Conservation (phyloP, 1,139 yeast genomes). For the Citeromyces siamensis region DNA sequence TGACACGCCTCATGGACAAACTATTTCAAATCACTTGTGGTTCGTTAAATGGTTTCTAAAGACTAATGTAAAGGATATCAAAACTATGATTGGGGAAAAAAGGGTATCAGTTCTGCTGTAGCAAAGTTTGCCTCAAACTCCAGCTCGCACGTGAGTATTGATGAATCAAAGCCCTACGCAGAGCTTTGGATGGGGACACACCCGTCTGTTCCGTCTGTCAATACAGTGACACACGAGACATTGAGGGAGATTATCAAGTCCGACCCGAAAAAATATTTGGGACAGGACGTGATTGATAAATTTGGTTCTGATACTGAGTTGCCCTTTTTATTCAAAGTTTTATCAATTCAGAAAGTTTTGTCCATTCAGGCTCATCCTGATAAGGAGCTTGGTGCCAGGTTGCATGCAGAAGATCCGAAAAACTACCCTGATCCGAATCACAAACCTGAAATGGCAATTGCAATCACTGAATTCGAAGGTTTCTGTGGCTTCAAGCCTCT, state of each 20-base stretch:
- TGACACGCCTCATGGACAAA: not conserved
- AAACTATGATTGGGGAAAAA: constrained; percentile 67
- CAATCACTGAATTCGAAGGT: constrained; percentile 91
- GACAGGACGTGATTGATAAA: constrained; percentile 42
- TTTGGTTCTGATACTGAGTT: constrained; percentile 63
- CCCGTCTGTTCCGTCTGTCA: constrained; percentile 77
- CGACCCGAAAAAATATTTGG: constrained; percentile 50
- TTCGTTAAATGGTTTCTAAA: not conserved
- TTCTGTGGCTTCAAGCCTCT: constrained; percentile 97
- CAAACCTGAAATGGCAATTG: constrained; percentile 99
- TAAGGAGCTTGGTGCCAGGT: constrained; percentile 62
- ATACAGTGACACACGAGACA: constrained; percentile 35
- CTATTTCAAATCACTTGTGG: constrained; percentile 1
- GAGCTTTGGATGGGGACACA: constrained; percentile 99
- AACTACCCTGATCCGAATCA: constrained; percentile 97
- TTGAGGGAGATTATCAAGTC: constrained; percentile 54
- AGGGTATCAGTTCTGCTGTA: constrained; percentile 76
- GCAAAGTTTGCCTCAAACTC: constrained; percentile 75
- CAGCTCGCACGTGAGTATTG: constrained; percentile 38
- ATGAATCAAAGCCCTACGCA: constrained; percentile 71
- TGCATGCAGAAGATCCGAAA: constrained; percentile 76
- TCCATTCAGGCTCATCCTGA: constrained; percentile 98
- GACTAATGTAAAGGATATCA: constrained; percentile 21
- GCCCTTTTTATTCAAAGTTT: constrained; percentile 88
- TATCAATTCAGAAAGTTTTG: constrained; percentile 84